A percentile compares a stretch with the other conserved stretches of the same genome.
phyloP scores from a whole-genome alignment of 2,329 filamentous ascomycete species.

The Clonostachys rosea region DNA sequence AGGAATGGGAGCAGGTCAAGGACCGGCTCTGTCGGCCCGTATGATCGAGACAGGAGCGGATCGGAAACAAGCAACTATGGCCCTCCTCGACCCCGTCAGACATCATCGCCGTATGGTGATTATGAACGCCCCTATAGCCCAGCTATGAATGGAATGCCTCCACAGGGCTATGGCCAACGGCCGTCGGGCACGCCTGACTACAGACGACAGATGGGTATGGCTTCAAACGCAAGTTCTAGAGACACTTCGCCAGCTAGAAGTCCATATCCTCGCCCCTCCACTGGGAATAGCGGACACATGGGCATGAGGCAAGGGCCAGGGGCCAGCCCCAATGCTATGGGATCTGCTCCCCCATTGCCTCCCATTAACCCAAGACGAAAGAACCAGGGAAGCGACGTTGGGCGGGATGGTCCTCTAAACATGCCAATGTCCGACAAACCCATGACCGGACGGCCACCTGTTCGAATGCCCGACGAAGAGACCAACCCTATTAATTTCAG shows the following conservation, averaged over 20 bases:
- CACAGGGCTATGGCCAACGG: not conserved
- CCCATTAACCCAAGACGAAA: slow-evolving; percentile 55
- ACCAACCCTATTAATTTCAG: slow-evolving; percentile 23
- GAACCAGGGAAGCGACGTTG: slow-evolving; percentile 29
- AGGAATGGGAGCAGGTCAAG: slow-evolving; percentile 20
- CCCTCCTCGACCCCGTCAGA: slow-evolving; percentile 31
- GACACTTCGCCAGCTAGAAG: slow-evolving; percentile 12
- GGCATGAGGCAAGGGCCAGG: slow-evolving; percentile 31
- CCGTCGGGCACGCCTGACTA: slow-evolving; percentile 1
- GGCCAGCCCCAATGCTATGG: slow-evolving; percentile 9
- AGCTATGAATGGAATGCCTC: not conserved
- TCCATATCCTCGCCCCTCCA: slow-evolving; percentile 18
- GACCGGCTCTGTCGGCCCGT: slow-evolving; percentile 18
- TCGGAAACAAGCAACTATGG: slow-evolving; percentile 48
- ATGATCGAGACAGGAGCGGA: slow-evolving; percentile 48
- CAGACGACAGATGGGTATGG: not conserved
- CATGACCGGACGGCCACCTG: slow-evolving; percentile 17
- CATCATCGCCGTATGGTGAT: slow-evolving; percentile 27
- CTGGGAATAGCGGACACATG: slow-evolving; percentile 21
- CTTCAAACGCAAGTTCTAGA: not conserved
- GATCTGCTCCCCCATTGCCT: slow-evolving; percentile 43
- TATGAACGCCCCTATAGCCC: slow-evolving; percentile 14
- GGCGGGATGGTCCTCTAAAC: slow-evolving; percentile 4
- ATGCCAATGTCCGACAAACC: slow-evolving; percentile 10
- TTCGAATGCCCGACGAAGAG: slow-evolving; percentile 33